Conservation (phyloP, 1,284 basidiomycete genomes). For the Irpex lacteus region DNA sequence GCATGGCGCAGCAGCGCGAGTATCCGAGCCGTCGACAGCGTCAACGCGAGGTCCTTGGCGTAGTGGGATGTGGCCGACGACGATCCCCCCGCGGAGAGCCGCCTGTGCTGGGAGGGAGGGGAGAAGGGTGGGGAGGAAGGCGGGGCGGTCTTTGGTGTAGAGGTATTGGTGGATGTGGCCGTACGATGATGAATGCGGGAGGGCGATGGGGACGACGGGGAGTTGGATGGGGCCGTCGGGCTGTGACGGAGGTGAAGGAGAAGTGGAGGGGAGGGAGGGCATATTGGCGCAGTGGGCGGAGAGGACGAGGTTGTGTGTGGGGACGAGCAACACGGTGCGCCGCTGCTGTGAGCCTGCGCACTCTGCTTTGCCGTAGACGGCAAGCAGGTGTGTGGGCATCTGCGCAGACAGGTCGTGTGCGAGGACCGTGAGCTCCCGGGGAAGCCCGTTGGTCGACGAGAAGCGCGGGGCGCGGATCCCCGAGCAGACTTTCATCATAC, state of each 20-base stretch:
- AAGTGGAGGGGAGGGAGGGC: conserved; percentile 39
- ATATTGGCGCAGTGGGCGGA: conserved; percentile 48
- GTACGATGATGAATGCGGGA: conserved; percentile 66
- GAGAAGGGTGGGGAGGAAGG: conserved; percentile 48
- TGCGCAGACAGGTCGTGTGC: conserved; percentile 31
- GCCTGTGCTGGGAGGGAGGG: conserved; percentile 36
- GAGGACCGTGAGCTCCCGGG: conserved; percentile 21
- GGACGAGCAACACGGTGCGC: conserved; percentile 41
- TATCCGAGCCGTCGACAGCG: conserved; percentile 32
- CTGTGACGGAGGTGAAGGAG: conserved; percentile 35
- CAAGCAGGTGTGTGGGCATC: conserved; percentile 53
- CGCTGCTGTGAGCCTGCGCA: too few species aligned
- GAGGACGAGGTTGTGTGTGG: conserved; percentile 52
- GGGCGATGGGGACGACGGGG: conserved; percentile 58
- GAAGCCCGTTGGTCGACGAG: conserved; percentile 17
- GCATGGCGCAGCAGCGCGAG: conserved; percentile 39
- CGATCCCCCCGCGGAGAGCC: conserved; percentile 20
- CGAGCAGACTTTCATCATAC: conserved; percentile 14
- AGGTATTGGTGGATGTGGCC: conserved; percentile 56
- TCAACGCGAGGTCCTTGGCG: conserved; percentile 28
- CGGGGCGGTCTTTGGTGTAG: conserved; percentile 54
- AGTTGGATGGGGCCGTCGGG: conserved; percentile 39
- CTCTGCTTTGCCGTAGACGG: conserved; percentile 32
- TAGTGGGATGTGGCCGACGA: conserved; percentile 13
- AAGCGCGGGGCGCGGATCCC: conserved; percentile 13